A percentile compares a stretch with the other conserved stretches of the same genome.
Conservation (phyloP, 2,329 filamentous ascomycete genomes). For the Cladobotryum protrusum region DNA sequence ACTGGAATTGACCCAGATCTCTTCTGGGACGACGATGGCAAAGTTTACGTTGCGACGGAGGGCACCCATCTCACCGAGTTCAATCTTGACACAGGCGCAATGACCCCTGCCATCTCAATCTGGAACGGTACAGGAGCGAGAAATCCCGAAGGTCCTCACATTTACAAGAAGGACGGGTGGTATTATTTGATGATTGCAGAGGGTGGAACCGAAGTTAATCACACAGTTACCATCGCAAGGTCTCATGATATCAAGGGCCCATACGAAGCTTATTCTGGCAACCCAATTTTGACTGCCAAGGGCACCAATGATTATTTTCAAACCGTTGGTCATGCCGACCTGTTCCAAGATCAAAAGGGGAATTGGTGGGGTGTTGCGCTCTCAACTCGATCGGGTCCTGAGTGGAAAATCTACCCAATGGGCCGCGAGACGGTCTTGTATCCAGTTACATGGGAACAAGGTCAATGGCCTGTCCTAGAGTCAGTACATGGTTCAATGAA, state of each 20-base stretch:
- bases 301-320: slow-evolving; percentile 44
- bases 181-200: slow-evolving; percentile 57
- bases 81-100: slow-evolving; percentile 35
- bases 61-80: slow-evolving; percentile 26
- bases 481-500: slow-evolving; percentile 25
- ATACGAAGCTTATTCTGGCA: slow-evolving; percentile 54
- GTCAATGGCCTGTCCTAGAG: no score
- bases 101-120: slow-evolving; percentile 15
- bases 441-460: no score
- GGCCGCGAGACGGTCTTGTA: no score
- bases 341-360: no score
- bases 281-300: slow-evolving; percentile 50
- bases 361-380: no score
- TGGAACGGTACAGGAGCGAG: no score
- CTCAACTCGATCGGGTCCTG: no score
- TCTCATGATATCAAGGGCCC: slow-evolving; percentile 50
- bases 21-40: slow-evolving; percentile 52
- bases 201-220: slow-evolving; percentile 54
- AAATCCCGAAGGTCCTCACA: slow-evolving; percentile 45
- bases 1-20: slow-evolving; percentile 8
- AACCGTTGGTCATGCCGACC: slow-evolving; percentile 46
- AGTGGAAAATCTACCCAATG: no score
- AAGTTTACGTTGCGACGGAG: slow-evolving; percentile 40
- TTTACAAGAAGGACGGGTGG: slow-evolving; percentile 52
- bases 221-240: slow-evolving; percentile 54